Base-by-base conservation (phyloP, 2,329 filamentous ascomycete genomes). In the Alternaria gansuensis region DNA sequence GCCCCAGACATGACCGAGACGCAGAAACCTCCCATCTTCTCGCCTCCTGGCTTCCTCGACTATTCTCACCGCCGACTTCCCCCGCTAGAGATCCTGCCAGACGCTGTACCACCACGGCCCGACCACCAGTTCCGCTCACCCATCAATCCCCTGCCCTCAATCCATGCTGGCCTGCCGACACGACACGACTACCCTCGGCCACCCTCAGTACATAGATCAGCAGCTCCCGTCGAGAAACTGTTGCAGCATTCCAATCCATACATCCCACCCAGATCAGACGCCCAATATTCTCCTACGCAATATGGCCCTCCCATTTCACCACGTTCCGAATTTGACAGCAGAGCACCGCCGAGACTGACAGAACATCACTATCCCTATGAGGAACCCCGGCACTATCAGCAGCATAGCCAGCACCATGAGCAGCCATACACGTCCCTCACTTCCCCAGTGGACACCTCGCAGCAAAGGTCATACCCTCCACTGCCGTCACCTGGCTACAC, bases 1-100 rank as follows among this genome's bases (percentile, higher is more conserved):
- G 57, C 73, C 63, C 60, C 73, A 72, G 73, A 73, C 58, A 82
- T 82, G 80, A 80, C 80, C 31, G 79, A 81, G 66, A 80, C 77
- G 55, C 80, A 81, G 63, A 80, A 77, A 55, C 73, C 75, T 51
- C 78, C 77, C 51, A 68, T 72, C 51, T 78, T 82, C 51, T 77
- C 78, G 29, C 69, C 76, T 44, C 74, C 78, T 36, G 69, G 69
- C 37, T 81, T 79, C 65, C 69, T 76, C 44, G 75, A 76, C 57
- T 76, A 76, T 58, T 73, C 77, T 37, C 75, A 78, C 64, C 75
- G 77, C 50, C 74, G 75, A 39, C 68, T 77, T 28, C 76, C 78
- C 56, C 78, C 78, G 23, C 64, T 79, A 51, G 73, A 77, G 28
- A 79, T 79, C 53, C 76, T 75, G 29, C 73, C 73, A 51, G 69